Evolutionary conservation across 257 asterid genomes (phyloP).

Genomic region (Gynochthodes officinalis): DNA sequence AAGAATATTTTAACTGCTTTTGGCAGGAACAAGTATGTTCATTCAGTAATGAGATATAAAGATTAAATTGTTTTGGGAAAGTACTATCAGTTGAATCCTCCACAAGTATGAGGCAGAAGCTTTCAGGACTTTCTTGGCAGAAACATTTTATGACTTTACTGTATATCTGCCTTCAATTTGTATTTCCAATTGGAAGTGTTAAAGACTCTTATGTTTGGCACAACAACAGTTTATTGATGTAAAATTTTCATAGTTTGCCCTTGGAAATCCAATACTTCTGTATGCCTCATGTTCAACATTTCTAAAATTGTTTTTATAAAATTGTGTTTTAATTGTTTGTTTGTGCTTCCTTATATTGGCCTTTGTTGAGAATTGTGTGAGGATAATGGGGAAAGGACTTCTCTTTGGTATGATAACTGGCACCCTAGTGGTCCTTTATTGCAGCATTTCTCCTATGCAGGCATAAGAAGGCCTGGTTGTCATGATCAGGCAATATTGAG

Average conservation of each 20-base stretch:
- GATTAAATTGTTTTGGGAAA: not conserved
- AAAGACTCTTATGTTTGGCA: not conserved
- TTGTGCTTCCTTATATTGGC: not conserved
- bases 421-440: not conserved
- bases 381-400: not conserved
- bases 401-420: not conserved
- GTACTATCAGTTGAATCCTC: not conserved
- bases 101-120: conserved; percentile 3
- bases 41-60: too few species aligned
- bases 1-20: not conserved
- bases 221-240: not conserved
- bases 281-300: not conserved
- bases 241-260: not conserved
- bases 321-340: not conserved
- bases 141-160: too few species aligned
- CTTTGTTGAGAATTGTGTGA: too few species aligned
- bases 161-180: not conserved
- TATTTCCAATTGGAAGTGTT: not conserved
- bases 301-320: too few species aligned
- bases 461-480: not conserved
- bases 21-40: not conserved
- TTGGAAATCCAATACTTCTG: not conserved
- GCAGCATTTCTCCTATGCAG: not conserved
- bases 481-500: not conserved
- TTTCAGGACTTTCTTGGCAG: not conserved